Evolutionary conservation across 2,329 filamentous ascomycete species (phyloP).

Genomic region (Alternaria atra): DNA sequence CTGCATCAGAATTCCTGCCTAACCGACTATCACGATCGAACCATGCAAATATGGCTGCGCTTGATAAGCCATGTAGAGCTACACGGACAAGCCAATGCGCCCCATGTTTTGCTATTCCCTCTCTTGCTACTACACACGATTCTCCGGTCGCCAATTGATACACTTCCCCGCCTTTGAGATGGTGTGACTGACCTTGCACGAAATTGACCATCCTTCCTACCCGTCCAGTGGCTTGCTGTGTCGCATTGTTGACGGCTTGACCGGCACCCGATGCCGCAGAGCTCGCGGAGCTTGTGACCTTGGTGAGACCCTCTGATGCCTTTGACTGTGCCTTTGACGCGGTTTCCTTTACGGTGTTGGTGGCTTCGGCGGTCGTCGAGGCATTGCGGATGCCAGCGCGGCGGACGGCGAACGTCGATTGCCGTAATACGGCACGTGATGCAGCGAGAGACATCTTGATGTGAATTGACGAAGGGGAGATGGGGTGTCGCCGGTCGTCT

Average conservation of each 20-base stretch:
- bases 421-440: conserved; percentile 58
- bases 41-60: conserved; percentile 6
- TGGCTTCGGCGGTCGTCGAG: conserved; percentile 59
- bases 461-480: conserved; percentile 29
- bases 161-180: conserved; percentile 17
- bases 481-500: conserved; percentile 29
- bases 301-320: conserved; percentile 83
- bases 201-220: conserved; percentile 74
- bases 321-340: conserved; percentile 72
- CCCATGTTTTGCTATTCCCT: not conserved
- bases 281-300: conserved; percentile 81
- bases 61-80: conserved; percentile 24
- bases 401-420: conserved; percentile 54
- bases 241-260: conserved; percentile 58
- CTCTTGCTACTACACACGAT: not conserved
- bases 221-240: conserved; percentile 65
- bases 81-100: conserved; percentile 28
- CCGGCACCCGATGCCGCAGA: conserved; percentile 78
- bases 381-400: conserved; percentile 58
- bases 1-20: not conserved
- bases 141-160: not conserved
- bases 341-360: conserved; percentile 58
- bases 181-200: conserved; percentile 78
- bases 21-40: not conserved
- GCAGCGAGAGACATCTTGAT: conserved; percentile 58